Percentiles rank a stretch among this genome's conserved stretches.
These are phyloP conservation scores for Lepiota subincarnata DNA, from an alignment of 768 basidiomycete species.

Conservation along the genomic window DNA sequence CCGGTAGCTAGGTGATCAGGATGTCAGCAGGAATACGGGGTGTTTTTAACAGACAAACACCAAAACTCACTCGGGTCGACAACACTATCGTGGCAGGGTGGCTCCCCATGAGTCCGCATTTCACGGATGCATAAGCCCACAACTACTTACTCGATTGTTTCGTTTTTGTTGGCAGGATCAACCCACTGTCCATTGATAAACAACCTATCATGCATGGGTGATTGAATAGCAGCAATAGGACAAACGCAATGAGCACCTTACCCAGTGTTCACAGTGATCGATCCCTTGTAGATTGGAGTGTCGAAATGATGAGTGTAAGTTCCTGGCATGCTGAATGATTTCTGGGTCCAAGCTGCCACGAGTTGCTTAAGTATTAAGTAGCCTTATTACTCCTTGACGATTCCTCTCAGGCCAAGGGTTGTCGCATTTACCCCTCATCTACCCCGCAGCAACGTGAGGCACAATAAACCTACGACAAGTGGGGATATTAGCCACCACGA, in stretches of 20 bases:
- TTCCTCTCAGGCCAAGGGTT: too few relatives aligned
- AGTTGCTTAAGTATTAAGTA: too few relatives aligned
- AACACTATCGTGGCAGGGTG: slow-evolving; percentile 37
- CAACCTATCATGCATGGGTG: slow-evolving; percentile 34
- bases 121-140: not conserved
- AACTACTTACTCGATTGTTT: slow-evolving; percentile 69
- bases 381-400: too few relatives aligned
- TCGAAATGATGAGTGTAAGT: slow-evolving; percentile 21
- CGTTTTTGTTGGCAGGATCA: slow-evolving; percentile 43
- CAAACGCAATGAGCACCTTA: not conserved
- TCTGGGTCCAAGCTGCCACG: too few relatives aligned
- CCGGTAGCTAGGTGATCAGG: slow-evolving; percentile 49
- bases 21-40: not conserved
- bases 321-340: slow-evolving; percentile 13
- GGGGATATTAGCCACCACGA: too few relatives aligned
- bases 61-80: slow-evolving; percentile 48
- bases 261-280: slow-evolving; percentile 19
- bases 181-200: slow-evolving; percentile 71
- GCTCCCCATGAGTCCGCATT: slow-evolving; percentile 5
- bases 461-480: too few relatives aligned
- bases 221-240: not conserved
- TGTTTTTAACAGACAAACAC: not conserved
- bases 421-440: too few relatives aligned
- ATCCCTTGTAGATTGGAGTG: slow-evolving; percentile 18
- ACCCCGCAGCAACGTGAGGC: too few relatives aligned